These are phyloP conservation scores for Phyllosticta citribraziliensis DNA, from an alignment of 2,329 filamentous ascomycete genomes.

Conservation along the genomic window DNA sequence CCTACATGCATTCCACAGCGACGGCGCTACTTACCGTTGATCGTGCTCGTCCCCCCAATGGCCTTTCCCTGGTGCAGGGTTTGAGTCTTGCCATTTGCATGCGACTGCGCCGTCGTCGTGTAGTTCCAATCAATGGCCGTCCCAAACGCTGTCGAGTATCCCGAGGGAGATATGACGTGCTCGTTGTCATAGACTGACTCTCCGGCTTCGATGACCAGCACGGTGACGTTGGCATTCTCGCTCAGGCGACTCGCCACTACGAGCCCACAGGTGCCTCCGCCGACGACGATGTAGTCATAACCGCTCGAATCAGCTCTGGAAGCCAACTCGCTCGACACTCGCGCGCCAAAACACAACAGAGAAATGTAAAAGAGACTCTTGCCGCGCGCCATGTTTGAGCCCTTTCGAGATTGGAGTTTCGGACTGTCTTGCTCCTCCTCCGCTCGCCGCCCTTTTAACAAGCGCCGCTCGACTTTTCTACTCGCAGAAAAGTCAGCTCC, in stretches of 20 bases:
- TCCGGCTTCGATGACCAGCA: conserved; percentile 22
- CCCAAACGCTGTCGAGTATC: conserved; percentile 16
- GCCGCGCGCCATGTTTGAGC: too few relatives aligned
- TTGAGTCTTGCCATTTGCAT: conserved; percentile 16
- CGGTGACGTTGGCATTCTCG: conserved; percentile 38
- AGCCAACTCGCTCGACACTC: too few relatives aligned
- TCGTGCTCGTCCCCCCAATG: conserved; percentile 32
- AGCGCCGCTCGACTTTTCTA: too few relatives aligned
- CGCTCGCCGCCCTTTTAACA: too few relatives aligned
- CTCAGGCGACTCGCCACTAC: conserved; percentile 43
- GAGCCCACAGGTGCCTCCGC: conserved; percentile 36
- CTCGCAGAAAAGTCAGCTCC: too few relatives aligned
- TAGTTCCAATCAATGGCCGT: conserved; percentile 33
- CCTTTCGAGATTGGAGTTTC: too few relatives aligned
- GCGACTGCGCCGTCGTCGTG: conserved; percentile 28
- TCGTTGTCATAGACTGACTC: conserved; percentile 20
- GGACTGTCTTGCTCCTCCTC: too few relatives aligned
- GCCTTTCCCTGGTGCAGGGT: conserved; percentile 30
- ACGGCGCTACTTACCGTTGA: conserved; percentile 26
- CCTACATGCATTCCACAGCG: not conserved
- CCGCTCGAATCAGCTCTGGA: too few relatives aligned
- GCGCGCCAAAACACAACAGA: too few relatives aligned
- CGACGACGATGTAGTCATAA: conserved; percentile 24
- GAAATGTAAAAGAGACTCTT: too few relatives aligned
- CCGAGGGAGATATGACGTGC: conserved; percentile 19